Base-by-base conservation (phyloP, 2,329 filamentous ascomycete species). In the Ceratocystis smalleyi region DNA sequence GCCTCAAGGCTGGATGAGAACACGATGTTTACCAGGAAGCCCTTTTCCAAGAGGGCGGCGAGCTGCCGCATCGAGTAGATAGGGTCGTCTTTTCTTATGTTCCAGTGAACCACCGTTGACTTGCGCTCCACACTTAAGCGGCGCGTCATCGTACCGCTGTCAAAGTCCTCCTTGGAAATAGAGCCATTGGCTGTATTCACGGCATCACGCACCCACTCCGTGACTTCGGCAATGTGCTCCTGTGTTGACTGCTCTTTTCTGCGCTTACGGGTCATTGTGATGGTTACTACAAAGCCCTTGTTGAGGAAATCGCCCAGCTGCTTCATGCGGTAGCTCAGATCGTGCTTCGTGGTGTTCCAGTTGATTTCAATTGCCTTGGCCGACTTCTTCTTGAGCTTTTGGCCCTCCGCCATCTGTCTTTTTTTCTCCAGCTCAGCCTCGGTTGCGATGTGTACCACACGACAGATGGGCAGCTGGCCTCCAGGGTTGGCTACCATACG, bases 321-420 rank as follows among this genome's bases (percentile, higher is more conserved):
- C 70, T 81, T 81, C 73, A 94, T 72, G 71, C 86, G 82, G 72
- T 88, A 85, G n/a, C 75, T 75, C 62, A 96, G 73, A 76, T 96
- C 91, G 71, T 92, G 82, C 12, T 74, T 71, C 67, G 84, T 85
- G 70, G 95, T 95, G 43, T 86, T 85, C 91, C 91, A 97, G 73
- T 90, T 92, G 69, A 97, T 70, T 75, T 96, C 91, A n/a, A 96
- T 74, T 71, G 86, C 86, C 76, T 96, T 96, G 68, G 77, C 78
- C 43, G 75, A 67, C 68, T 73, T 72, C 67, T 75, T 71, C 69
- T 69, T 69, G 66, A 76, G 75, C 57, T 77, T 76, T 68, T 71
- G 77, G 69, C 75, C 73, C 67, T 76, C 75, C 68, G 74, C 76
- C 67, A 77, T 74, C 67, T 78, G 77, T 51, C 73, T 68, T 61